Percentiles rank a stretch among this genome's conserved stretches.
Evolutionary conservation across 192 early-diverging fungal species (phyloP).

Genomic region (Paraglomus brasilianum): DNA sequence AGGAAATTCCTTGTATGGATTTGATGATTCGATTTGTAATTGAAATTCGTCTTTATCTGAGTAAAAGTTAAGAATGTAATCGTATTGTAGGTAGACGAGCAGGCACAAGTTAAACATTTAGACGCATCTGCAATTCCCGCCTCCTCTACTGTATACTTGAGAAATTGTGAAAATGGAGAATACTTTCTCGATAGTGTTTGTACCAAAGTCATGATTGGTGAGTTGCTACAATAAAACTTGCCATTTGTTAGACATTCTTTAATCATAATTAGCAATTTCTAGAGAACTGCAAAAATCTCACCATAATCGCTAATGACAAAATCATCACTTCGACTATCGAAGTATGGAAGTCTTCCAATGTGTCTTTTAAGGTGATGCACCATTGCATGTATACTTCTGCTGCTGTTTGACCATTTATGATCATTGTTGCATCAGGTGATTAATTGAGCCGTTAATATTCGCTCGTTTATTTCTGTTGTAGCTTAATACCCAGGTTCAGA

Average conservation of each 20-base stretch:
- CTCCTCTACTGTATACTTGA: constrained; percentile 17
- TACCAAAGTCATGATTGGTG: constrained; percentile 31
- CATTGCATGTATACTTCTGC: not conserved
- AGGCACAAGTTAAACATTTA: not conserved
- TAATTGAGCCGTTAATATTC: too few relatives aligned
- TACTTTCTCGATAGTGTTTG: constrained; percentile 15
- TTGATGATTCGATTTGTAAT: not conserved
- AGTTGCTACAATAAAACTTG: not conserved
- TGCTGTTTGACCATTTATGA: not conserved
- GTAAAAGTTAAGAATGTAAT: too few relatives aligned
- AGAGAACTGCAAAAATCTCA: constrained; percentile 27
- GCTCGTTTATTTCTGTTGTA: not conserved
- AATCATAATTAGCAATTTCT: not conserved
- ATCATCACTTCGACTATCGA: constrained; percentile 28
- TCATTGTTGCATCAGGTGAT: not conserved
- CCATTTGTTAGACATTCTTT: not conserved
- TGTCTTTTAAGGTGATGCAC: not conserved
- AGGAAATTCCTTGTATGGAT: constrained; percentile 17
- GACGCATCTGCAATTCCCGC: constrained; percentile 12
- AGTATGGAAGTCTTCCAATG: constrained; percentile 15
- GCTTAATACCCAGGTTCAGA: constrained; percentile 29
- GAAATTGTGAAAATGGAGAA: constrained; percentile 17
- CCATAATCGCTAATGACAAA: constrained; percentile 22
- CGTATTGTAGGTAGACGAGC: constrained; percentile 8
- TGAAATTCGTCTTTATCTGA: too few relatives aligned